Evolutionary conservation across 83 land plant species (phyloP).

Genomic region (Diphasiastrum complanatum): DNA sequence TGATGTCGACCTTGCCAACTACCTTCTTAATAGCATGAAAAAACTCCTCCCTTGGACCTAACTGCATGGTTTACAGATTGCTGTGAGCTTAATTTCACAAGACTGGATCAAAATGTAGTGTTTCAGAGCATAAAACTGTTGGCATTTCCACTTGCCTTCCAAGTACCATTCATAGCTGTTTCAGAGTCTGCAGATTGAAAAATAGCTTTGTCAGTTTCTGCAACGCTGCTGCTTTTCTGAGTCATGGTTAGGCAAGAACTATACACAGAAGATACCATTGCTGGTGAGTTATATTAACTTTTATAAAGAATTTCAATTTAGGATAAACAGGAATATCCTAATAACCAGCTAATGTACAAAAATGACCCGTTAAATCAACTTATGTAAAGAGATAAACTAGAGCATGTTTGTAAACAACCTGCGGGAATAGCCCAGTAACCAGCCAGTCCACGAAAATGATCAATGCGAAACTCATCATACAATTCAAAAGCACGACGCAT

Average conservation of each 20-base stretch:
- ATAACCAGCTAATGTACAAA: too few species aligned
- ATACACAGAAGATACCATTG: too few species aligned
- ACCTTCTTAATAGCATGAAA: slow-evolving; percentile 74
- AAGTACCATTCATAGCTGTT: slow-evolving; percentile 61
- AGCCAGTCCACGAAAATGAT: slow-evolving; percentile 94
- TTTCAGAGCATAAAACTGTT: background rate
- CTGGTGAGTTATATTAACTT: too few species aligned
- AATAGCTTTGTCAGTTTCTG: background rate
- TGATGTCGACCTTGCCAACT: slow-evolving; percentile 74
- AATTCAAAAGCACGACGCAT: slow-evolving; percentile 70
- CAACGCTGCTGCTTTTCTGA: too few species aligned
- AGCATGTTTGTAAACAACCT: slow-evolving; percentile 27
- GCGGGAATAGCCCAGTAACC: slow-evolving; percentile 94
- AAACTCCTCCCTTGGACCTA: slow-evolving; percentile 72
- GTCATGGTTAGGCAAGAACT: too few species aligned
- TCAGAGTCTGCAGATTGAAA: slow-evolving; percentile 43
- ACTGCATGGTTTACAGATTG: too few species aligned
- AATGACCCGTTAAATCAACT: too few species aligned
- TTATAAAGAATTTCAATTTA: too few species aligned
- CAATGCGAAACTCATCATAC: slow-evolving; percentile 94
- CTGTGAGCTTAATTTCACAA: too few species aligned
- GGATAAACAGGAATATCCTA: too few species aligned
- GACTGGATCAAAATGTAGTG: too few species aligned
- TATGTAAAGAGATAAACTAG: too few species aligned
- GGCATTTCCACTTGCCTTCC: slow-evolving; percentile 57